Conservation (phyloP, 2,329 filamentous ascomycete genomes). For the Thielaviopsis punctulata region DNA sequence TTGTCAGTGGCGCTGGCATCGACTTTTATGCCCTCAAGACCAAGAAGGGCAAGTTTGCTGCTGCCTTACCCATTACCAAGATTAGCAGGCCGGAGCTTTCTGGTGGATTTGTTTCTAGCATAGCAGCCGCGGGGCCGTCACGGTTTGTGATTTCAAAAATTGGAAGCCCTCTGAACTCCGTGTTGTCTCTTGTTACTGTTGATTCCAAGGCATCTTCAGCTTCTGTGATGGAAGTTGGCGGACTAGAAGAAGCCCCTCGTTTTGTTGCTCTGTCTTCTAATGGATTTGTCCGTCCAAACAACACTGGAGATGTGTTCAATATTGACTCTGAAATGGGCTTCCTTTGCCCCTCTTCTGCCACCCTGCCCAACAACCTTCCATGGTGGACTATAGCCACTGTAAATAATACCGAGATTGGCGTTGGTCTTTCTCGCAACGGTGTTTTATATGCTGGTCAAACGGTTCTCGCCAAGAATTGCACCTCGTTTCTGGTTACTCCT, state of each 20-base stretch:
- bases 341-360: background rate
- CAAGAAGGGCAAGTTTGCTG: constrained; percentile 26
- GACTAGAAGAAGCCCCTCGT: background rate
- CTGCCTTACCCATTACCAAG: constrained; percentile 14
- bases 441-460: constrained; percentile 62
- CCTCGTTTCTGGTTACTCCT: constrained; percentile 69
- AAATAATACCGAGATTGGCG: constrained; percentile 25
- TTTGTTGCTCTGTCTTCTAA: constrained; percentile 2
- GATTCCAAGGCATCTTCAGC: background rate
- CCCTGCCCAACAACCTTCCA: constrained; percentile 21
- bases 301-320: constrained; percentile 5
- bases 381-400: constrained; percentile 29
- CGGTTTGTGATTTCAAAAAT: constrained; percentile 3
- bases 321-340: constrained; percentile 1
- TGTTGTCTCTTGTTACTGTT: background rate
- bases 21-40: constrained; percentile 54
- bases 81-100: background rate
- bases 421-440: constrained; percentile 59
- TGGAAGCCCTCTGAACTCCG: background rate
- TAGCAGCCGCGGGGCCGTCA: background rate
- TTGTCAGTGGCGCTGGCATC: constrained; percentile 51
- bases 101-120: constrained; percentile 1
- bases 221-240: background rate
- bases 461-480: constrained; percentile 69
- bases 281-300: constrained; percentile 4